Base-by-base conservation (phyloP, 2,329 filamentous ascomycete species). In the Cytospora piceicola region DNA sequence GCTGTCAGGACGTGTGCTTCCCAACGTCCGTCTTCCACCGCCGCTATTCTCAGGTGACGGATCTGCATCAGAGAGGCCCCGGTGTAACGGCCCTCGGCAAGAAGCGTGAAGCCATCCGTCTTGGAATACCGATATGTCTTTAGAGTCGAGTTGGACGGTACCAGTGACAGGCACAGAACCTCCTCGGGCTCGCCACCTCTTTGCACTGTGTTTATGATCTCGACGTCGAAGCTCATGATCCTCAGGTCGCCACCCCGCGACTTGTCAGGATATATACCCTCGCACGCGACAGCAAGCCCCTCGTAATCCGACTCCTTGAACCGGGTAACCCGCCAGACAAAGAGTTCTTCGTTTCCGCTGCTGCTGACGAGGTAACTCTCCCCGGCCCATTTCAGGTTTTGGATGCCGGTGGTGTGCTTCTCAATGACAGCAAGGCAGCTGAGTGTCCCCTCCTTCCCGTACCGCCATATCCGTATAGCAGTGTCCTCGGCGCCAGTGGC, bases 291-390 rank as follows among this genome's bases (percentile, higher is more conserved):
- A 0, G 84, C 86, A 2, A 88, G 75, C 4, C 83, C 82, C 17
- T 71, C 70, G 58, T 83, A 82, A 15, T 73, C 77, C 1, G 82
- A 79, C 15, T 15, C 12, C 30, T 87, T 81, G 8, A 91, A 75
- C 14, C 73, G 73, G 56, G 80, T 81, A 39, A 94, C 76, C 51
- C 86, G 84, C 94, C 95, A 99, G 14, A 94, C 84, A 71, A 90
- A 94, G 69, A 98, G 90, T 76, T 99, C 94, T 75, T 97, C 94
- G 67, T 88, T 89, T 0, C 94, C 95, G 7, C 87, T 93, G 72
- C 92, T 94, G 69, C 92, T 97, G 74, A 98, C 91, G 2, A 99
- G 84, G 71, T 90, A 90, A 1, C 81, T 76, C 2, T 89, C 85
- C 56, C 86, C 83, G 1, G 90, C 87, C 92, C 93, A 98, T 67